Conservation (phyloP, 805 yeast genomes). For the Starmera dryadoides region DNA sequence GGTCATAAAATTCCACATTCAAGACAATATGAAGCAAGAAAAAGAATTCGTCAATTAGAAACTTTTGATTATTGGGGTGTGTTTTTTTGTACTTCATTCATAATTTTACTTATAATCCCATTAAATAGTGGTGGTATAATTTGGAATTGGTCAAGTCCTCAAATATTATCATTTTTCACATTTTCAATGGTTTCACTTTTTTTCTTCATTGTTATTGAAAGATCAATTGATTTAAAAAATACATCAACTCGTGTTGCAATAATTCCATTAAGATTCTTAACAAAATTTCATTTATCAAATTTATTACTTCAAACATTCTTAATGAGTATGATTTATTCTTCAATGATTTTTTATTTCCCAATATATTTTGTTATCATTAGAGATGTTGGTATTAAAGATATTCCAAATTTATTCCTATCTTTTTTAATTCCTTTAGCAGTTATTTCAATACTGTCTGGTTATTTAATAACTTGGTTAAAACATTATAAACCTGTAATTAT, state of each 20-base stretch:
- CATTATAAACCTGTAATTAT: constrained; percentile 34
- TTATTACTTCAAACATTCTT: constrained; percentile 32
- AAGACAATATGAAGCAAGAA: no score
- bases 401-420: constrained; percentile 22
- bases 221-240: no score
- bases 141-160: constrained; percentile 37
- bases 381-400: constrained; percentile 25
- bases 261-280: constrained; percentile 41
- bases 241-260: constrained; percentile 34
- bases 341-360: constrained; percentile 39
- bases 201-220: constrained; percentile 36
- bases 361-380: constrained; percentile 31
- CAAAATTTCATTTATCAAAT: constrained; percentile 25
- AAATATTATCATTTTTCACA: constrained; percentile 23
- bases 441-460: constrained; percentile 37
- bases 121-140: constrained; percentile 48
- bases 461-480: constrained; percentile 34
- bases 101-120: constrained; percentile 41
- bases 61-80: constrained; percentile 47
- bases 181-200: constrained; percentile 28
- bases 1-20: no score
- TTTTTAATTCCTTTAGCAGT: constrained; percentile 37
- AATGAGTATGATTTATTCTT: constrained; percentile 39
- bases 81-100: constrained; percentile 34
- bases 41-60: no score